Evolutionary conservation across 345 rosid genomes (phyloP).

Genomic region (Bruguiera sexangula): DNA sequence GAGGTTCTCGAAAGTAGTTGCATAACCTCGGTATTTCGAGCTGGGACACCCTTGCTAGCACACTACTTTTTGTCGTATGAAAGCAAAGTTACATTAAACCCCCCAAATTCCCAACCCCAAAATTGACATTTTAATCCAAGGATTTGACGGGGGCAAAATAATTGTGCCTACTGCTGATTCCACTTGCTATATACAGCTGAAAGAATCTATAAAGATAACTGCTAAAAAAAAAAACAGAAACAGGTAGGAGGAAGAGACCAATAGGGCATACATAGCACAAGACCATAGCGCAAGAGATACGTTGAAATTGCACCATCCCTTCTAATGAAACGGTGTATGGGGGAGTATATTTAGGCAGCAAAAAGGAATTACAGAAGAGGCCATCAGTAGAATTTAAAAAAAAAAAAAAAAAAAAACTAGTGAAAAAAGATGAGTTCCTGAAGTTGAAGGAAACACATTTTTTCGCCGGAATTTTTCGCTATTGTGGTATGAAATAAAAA

Average conservation of each 20-base stretch:
- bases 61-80: slow-evolving; percentile 2
- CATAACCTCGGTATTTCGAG: neutral
- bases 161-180: too few relatives aligned
- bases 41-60: neutral
- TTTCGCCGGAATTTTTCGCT: too few relatives aligned
- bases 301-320: slow-evolving; percentile 79
- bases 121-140: neutral
- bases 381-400: neutral
- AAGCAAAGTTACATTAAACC: slow-evolving; percentile 9
- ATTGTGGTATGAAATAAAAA: too few relatives aligned
- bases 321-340: slow-evolving; percentile 82
- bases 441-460: neutral
- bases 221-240: neutral
- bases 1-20: neutral
- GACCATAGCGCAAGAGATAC: slow-evolving; percentile 60
- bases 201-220: neutral
- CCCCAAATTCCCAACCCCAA: neutral
- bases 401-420: neutral
- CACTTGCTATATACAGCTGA: neutral
- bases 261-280: slow-evolving; percentile 75
- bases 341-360: slow-evolving; percentile 36
- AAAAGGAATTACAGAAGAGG: slow-evolving; percentile 11
- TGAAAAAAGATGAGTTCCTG: neutral
- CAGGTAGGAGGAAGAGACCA: slow-evolving; percentile 6
- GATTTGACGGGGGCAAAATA: neutral